Base-by-base conservation (phyloP, 116 monocot genomes). In the Papilionanthe hybrid region DNA sequence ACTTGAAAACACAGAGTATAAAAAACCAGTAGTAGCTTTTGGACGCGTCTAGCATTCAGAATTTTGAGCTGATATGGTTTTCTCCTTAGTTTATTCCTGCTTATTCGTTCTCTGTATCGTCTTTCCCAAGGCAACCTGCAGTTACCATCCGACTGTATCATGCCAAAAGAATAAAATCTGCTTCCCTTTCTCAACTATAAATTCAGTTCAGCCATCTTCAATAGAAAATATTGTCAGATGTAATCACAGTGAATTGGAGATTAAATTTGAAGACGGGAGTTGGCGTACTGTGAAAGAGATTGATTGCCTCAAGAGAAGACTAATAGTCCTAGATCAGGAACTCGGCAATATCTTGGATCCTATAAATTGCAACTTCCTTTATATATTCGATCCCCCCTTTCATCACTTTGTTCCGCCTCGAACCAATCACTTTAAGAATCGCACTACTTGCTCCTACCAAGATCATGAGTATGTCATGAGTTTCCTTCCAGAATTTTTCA, bases 261-360 rank as follows among this genome's bases (percentile, higher is more conserved):
- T 65, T 23, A n/a, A 27, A 25, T 25, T n/a, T n/a, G 23, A 65
- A 65, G 65, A 65, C 25, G n/a, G 8, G 9, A 65, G 22, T 65
- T 65, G 65, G 65, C 65, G 9, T 65, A 65, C 27, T 65, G 65
- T 65, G 65, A 65, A 65, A 65, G 27, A 65, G 65, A 27, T 65
- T 23, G 65, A 65, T 27, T 65, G 27, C 23, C 5, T 0, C 27
- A 22, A 65, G 23, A 65, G 13, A 27, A 65, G 18, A 53, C 17
- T 53, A 53, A 17, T 15, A 53, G 15, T 53, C 53, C 17, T 53
- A 53, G 53, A 53, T 53, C 53, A 53, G 1, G 53, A 53, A 15
- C 15, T 53, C 2, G 53, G 53, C 53, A 17, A 53, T 53, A 53
- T 15, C 3, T 53, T 53, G 53, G 15, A 53, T 53, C 53, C 53